These are phyloP conservation scores for Serendipita sp. DNA, from an alignment of 768 basidiomycete genomes.

Conservation along the genomic window DNA sequence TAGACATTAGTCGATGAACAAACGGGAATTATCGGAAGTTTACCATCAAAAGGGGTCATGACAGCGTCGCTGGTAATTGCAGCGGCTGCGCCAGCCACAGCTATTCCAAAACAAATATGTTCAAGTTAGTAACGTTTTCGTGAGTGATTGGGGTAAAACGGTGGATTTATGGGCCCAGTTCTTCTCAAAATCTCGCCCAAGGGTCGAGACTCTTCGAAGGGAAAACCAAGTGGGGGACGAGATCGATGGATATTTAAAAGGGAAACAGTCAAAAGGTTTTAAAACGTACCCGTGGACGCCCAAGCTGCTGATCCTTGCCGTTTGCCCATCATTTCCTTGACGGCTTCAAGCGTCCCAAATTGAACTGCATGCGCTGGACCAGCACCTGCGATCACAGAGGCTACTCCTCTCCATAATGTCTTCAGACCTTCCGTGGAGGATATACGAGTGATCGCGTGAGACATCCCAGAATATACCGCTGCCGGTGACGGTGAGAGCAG, in stretches of 20 bases:
- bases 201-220: neutral
- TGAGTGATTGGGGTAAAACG: neutral
- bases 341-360: slow-evolving; percentile 87
- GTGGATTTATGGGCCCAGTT: neutral
- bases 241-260: neutral
- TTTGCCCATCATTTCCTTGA: slow-evolving; percentile 85
- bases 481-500: slow-evolving; percentile 76
- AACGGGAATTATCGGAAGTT: slow-evolving; percentile 13
- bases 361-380: slow-evolving; percentile 97
- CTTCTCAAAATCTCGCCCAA: neutral
- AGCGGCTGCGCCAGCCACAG: slow-evolving; percentile 82
- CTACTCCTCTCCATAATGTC: slow-evolving; percentile 89
- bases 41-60: slow-evolving; percentile 99
- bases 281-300: slow-evolving; percentile 62
- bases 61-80: slow-evolving; percentile 91
- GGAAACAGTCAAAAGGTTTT: neutral
- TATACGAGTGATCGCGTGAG: slow-evolving; percentile 81
- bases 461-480: slow-evolving; percentile 76
- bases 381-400: slow-evolving; percentile 87
- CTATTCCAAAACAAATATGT: slow-evolving; percentile 23
- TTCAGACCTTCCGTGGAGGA: slow-evolving; percentile 86
- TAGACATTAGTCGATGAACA: slow-evolving; percentile 11
- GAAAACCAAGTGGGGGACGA: neutral
- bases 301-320: slow-evolving; percentile 56
- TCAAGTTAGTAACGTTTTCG: neutral